Evolutionary conservation across 1,284 basidiomycete genomes (phyloP).

Genomic region (Agroathelia rolfsii): DNA sequence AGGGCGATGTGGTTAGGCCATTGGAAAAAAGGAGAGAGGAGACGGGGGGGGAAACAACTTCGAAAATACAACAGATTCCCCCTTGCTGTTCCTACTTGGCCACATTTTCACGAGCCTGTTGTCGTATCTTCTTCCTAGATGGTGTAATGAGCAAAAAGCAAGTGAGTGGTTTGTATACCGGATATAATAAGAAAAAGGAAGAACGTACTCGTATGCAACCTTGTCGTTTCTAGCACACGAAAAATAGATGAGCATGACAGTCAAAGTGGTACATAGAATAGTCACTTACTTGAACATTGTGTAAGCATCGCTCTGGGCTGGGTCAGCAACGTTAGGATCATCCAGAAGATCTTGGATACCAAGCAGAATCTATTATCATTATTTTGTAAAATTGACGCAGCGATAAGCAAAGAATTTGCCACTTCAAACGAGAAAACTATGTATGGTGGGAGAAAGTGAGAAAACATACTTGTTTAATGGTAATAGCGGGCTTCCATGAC

Average conservation of each 20-base stretch:
- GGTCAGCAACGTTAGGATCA: constrained; percentile 91
- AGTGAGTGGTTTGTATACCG: constrained; percentile 6
- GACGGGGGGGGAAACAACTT: no score
- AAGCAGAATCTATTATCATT: constrained; percentile 66
- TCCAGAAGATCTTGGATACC: constrained; percentile 93
- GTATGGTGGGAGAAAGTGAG: not conserved
- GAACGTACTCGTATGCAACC: constrained; percentile 74
- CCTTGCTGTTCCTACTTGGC: no score
- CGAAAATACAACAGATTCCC: no score
- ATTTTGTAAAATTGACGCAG: constrained; percentile 4
- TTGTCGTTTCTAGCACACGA: constrained; percentile 76
- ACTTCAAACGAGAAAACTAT: constrained; percentile 1
- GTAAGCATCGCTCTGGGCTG: constrained; percentile 95
- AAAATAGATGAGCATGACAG: constrained; percentile 8
- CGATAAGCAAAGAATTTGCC: not conserved
- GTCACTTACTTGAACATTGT: constrained; percentile 87
- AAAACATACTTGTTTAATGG: constrained; percentile 84
- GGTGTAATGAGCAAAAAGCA: constrained; percentile 10
- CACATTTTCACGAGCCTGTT: constrained; percentile 79
- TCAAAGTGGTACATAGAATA: not conserved
- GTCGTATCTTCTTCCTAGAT: constrained; percentile 69
- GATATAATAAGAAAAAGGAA: constrained; percentile 6
- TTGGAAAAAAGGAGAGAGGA: no score
- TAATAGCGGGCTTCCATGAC: constrained; percentile 98
- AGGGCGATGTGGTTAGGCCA: no score